Evolutionary conservation across 1,284 basidiomycete genomes (phyloP).

Genomic region (Waitea zeae): DNA sequence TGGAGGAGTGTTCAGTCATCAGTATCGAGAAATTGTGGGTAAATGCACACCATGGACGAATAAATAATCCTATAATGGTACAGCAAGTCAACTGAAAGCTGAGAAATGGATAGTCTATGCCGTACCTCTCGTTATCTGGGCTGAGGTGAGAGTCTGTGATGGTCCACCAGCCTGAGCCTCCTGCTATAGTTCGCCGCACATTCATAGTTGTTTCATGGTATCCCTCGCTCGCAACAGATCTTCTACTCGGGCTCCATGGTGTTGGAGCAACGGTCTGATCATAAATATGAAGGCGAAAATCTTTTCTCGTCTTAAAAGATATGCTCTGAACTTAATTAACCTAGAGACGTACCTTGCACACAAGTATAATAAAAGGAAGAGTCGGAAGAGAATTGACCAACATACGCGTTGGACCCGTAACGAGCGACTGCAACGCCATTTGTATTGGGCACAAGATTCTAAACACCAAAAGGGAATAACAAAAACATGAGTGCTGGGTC

Average conservation of each 20-base stretch:
- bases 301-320: no score
- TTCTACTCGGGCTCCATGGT: constrained; percentile 4
- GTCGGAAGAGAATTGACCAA: constrained; percentile 81
- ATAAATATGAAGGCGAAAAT: constrained; percentile 81
- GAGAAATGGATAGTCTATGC: constrained; percentile 5
- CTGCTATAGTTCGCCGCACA: constrained; percentile 65
- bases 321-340: no score
- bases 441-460: constrained; percentile 75
- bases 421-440: constrained; percentile 76
- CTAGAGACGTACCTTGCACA: constrained; percentile 37
- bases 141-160: constrained; percentile 91
- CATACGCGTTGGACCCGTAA: constrained; percentile 76
- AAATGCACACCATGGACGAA: constrained; percentile 69
- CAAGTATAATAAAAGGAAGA: constrained; percentile 74
- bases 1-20: constrained; percentile 55
- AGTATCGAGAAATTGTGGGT: constrained; percentile 77
- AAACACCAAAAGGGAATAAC: no score
- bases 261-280: constrained; percentile 47
- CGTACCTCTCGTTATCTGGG: constrained; percentile 81
- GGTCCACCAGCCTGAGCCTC: constrained; percentile 69
- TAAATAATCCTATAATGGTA: constrained; percentile 67
- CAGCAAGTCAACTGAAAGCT: constrained; percentile 5
- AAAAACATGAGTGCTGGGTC: no score
- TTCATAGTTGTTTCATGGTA: constrained; percentile 59
- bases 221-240: constrained; percentile 15